phyloP scores from a whole-genome alignment of 345 rosid species.

The Viola odorata region DNA sequence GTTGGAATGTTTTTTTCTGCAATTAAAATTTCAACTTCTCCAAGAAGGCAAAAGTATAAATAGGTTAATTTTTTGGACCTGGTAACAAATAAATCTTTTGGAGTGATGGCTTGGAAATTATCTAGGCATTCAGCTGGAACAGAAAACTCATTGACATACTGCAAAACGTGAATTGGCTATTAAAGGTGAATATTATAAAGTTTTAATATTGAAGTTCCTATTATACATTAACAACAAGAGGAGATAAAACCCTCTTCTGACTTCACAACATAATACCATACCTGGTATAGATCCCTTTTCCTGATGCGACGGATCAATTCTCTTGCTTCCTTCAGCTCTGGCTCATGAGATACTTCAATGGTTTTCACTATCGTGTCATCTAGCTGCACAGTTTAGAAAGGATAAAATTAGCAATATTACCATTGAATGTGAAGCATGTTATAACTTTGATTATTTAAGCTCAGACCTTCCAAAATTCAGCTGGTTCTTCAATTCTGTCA shows the following conservation, averaged over 20 bases:
- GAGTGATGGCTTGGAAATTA: conserved; percentile 38
- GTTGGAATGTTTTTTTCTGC: conserved; percentile 15
- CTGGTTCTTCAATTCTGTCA: conserved; percentile 16
- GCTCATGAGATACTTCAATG: conserved; percentile 10
- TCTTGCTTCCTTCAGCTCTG: conserved; percentile 25
- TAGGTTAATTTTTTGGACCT: conserved; percentile 22
- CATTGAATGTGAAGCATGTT: not conserved
- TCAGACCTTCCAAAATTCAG: conserved; percentile 20
- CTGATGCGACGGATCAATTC: conserved; percentile 19
- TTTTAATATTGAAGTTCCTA: not conserved
- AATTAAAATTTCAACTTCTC: conserved; percentile 5
- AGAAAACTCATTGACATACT: conserved; percentile 26
- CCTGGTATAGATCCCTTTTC: conserved; percentile 27
- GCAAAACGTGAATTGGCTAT: conserved; percentile 35
- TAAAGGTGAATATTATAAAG: not conserved
- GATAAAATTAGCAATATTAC: not conserved
- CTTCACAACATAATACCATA: not conserved
- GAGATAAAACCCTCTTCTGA: not conserved
- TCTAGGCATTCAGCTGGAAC: conserved; percentile 40
- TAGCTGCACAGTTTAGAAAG: conserved; percentile 15
- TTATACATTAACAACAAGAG: not conserved
- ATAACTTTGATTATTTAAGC: not conserved
- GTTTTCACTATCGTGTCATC: conserved; percentile 25
- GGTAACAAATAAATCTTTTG: conserved; percentile 47
- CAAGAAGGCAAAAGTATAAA: conserved; percentile 3